Evolutionary conservation across 805 yeast species (phyloP).

Genomic region (Candida sithepensis): DNA sequence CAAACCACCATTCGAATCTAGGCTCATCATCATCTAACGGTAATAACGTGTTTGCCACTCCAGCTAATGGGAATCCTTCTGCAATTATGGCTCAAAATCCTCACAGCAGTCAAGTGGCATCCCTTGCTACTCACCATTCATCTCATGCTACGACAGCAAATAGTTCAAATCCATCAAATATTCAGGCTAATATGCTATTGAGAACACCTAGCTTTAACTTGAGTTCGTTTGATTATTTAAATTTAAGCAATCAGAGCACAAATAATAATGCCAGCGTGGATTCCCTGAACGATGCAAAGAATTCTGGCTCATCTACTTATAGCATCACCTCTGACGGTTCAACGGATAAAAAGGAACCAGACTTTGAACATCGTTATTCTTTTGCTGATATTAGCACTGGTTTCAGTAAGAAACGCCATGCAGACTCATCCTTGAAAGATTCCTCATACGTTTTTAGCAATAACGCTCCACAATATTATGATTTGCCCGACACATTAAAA

Average conservation of each 20-base stretch:
- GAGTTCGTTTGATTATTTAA: constrained; percentile 5
- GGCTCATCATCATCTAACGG: neutral
- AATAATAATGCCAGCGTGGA: neutral
- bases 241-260: constrained; percentile 1
- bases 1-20: neutral
- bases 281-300: neutral
- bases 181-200: constrained; percentile 3
- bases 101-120: neutral
- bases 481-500: constrained; percentile 33
- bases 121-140: neutral
- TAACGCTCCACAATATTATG: constrained; percentile 20
- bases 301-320: constrained; percentile 1
- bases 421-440: constrained; percentile 8
- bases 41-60: neutral
- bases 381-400: constrained; percentile 13
- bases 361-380: constrained; percentile 24
- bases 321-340: neutral
- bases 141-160: neutral
- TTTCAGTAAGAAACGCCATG: constrained; percentile 4
- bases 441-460: constrained; percentile 6
- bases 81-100: neutral
- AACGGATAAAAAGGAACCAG: constrained; percentile 12
- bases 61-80: neutral
- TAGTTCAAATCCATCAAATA: neutral
- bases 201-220: constrained; percentile 15